phyloP scores from a whole-genome alignment of 164 flowering plant genomes.

The Euptelea pleiosperma region DNA sequence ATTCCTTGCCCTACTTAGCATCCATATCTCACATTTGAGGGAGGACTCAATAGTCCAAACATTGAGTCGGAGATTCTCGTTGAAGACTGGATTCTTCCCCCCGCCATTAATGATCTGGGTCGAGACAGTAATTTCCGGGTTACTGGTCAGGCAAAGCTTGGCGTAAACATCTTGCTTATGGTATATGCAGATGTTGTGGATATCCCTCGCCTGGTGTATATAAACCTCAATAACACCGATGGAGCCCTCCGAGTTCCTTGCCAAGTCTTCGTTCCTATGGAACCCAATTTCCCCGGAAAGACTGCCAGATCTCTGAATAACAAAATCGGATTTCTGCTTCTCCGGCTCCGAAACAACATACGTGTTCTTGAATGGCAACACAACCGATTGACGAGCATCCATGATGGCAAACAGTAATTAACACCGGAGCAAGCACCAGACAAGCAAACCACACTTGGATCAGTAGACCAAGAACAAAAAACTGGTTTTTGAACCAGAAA shows the following conservation, averaged over 20 bases:
- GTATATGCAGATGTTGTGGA: constrained; percentile 96
- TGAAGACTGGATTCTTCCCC: constrained; percentile 84
- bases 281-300: constrained; percentile 24
- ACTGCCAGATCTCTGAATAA: constrained; percentile 16
- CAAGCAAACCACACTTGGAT: background rate
- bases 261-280: constrained; percentile 24
- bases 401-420: constrained; percentile 28
- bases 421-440: background rate
- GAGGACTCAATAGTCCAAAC: constrained; percentile 57
- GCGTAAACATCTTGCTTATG: constrained; percentile 99
- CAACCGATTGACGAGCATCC: constrained; percentile 71
- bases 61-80: constrained; percentile 54
- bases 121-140: constrained; percentile 66
- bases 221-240: constrained; percentile 72
- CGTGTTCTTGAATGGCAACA: constrained; percentile 49
- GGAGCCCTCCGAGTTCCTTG: constrained; percentile 20
- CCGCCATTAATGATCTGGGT: constrained; percentile 86
- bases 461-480: background rate
- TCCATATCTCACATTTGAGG: constrained; percentile 93
- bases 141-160: constrained; percentile 74
- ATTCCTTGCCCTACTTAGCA: constrained; percentile 88
- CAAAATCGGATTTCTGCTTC: constrained; percentile 29
- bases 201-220: constrained; percentile 86
- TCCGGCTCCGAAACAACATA: constrained; percentile 32
- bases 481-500: background rate